A percentile compares a stretch with the other conserved stretches of the same genome.
These are phyloP conservation scores for Aspergillus phoenicis DNA, from an alignment of 2,329 filamentous ascomycete genomes.

Conservation along the genomic window DNA sequence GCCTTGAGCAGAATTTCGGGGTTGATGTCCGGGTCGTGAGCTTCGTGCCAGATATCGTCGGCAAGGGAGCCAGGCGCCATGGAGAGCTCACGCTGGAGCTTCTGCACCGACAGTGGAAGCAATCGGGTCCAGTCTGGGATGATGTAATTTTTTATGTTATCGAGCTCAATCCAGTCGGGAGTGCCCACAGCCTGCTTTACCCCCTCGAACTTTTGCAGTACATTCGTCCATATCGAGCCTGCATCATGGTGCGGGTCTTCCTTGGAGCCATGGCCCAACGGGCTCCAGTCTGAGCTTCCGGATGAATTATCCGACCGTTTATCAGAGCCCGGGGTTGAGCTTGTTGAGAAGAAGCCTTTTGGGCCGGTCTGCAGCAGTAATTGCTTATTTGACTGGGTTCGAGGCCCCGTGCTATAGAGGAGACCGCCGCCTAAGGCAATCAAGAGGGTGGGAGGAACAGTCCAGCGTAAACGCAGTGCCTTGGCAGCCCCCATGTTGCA, in stretches of 20 bases:
- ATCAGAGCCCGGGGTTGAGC: conserved; percentile 15
- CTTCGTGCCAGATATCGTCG: conserved; percentile 90
- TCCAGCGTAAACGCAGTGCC: conserved; percentile 38
- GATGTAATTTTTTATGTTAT: conserved; percentile 68
- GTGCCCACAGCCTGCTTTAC: conserved; percentile 45
- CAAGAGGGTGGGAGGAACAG: conserved; percentile 38
- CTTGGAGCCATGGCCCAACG: conserved; percentile 11
- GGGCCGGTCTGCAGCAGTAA: conserved; percentile 23
- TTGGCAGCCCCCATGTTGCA: conserved; percentile 39
- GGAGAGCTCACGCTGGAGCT: conserved; percentile 84
- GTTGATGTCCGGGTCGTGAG: conserved; percentile 78
- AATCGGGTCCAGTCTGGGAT: conserved; percentile 79
- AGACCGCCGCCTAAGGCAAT: conserved; percentile 31
- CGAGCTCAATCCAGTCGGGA: conserved; percentile 49
- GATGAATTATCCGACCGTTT: conserved; percentile 16
- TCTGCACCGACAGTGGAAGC: conserved; percentile 74
- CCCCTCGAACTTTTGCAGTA: conserved; percentile 53
- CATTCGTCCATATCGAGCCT: conserved; percentile 48
- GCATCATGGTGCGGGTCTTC: conserved; percentile 25
- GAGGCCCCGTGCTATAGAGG: conserved; percentile 30
- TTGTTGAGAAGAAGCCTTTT: conserved; percentile 29
- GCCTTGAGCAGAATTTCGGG: conserved; percentile 86
- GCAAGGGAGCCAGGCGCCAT: conserved; percentile 85
- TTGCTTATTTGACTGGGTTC: conserved; percentile 28
- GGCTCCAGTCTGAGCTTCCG: conserved; percentile 1